Evolutionary conservation across 139 green algal species (phyloP), one percentile per base, ranked within the genome.

Genomic region (Auxenochlorella pyrenoidosa): DNA sequence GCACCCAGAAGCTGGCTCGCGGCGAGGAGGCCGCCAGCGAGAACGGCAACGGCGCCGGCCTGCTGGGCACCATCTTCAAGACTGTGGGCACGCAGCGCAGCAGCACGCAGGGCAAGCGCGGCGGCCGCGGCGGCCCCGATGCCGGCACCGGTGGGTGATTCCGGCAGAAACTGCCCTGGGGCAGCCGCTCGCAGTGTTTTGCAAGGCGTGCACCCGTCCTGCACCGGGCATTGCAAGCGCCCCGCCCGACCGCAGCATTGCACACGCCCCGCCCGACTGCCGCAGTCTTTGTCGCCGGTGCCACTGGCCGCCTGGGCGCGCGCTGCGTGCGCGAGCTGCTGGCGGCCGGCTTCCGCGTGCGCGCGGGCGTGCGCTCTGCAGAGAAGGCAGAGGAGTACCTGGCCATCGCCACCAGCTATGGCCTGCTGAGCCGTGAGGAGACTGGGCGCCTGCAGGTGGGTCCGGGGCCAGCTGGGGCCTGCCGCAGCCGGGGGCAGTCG

Each of bases 201-300:
- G 18, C 70, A 43, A 32, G 2, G 63, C 34, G 32, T 3, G 3
- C 13, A 1, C 34, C 70, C 47, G n/a, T 43, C 1, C 34, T 76
- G 70, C 34, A 63, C n/a, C n/a, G n/a, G n/a, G n/a, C n/a, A n/a
- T n/a, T n/a, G n/a, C n/a, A n/a, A n/a, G n/a, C n/a, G n/a, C n/a
- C n/a, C n/a, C n/a, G 47, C 71, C 40, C 19, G 54, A 22, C n/a
- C 16, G 0, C 82, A 43, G 18, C 40, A n/a, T 38, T 80, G 21
- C n/a, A 16, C 28, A 65, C 1, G 6, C 30, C 8, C 43, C 36
- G 28, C 28, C 79, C 18, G 0, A 4, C 36, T 12, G 38, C 12
- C 19, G 66, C 66, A 86, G 94, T 98, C 34, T 98, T 98, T 87
- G 94, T 99, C 18, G 96, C 96, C 24, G 96, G 96, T 1, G 90